Percentiles rank a stretch among this genome's conserved stretches.
These are phyloP conservation scores for Narthecium ossifragum DNA, from an alignment of 106 monocot species.

Conservation along the genomic window DNA sequence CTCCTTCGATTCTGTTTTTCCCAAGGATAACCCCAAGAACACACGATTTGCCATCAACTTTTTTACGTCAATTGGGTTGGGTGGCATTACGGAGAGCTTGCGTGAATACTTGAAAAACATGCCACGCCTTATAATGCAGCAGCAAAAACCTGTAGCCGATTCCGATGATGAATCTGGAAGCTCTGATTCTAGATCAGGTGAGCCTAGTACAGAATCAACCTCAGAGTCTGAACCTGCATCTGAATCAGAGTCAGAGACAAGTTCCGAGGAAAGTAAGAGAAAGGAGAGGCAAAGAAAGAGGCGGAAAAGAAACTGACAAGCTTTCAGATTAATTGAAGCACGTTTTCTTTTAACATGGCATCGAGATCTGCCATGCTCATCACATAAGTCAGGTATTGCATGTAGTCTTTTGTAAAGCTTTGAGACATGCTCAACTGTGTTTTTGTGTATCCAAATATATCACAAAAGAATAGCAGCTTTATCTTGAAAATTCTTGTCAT, in stretches of 20 bases:
- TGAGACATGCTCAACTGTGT: too few relatives aligned
- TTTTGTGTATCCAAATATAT: too few relatives aligned
- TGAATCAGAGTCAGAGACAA: constrained; percentile 25
- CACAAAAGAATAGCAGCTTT: too few relatives aligned
- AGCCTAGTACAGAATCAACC: constrained; percentile 6
- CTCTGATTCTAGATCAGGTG: constrained; percentile 15
- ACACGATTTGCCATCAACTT: constrained; percentile 91
- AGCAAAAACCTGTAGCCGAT: constrained; percentile 49
- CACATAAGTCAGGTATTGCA: too few relatives aligned
- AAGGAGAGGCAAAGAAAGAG: constrained; percentile 19
- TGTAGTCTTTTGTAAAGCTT: too few relatives aligned
- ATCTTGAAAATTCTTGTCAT: too few relatives aligned
- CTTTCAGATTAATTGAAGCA: too few relatives aligned
- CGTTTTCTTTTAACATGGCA: too few relatives aligned
- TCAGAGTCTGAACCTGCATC: constrained; percentile 28
- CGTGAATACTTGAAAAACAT: constrained; percentile 93
- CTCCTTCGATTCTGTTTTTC: constrained; percentile 84
- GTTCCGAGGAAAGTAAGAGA: constrained; percentile 26
- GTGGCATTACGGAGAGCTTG: constrained; percentile 89
- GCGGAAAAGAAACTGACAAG: constrained; percentile 12
- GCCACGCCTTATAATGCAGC: constrained; percentile 97
- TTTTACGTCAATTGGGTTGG: constrained; percentile 92
- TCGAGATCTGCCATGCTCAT: too few relatives aligned
- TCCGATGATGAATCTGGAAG: constrained; percentile 50
- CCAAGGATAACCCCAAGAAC: constrained; percentile 93